A percentile compares a stretch with the other conserved stretches of the same genome.
Evolutionary conservation across 2,329 filamentous ascomycete species (phyloP).

Genomic region (Thelonectria blattea): DNA sequence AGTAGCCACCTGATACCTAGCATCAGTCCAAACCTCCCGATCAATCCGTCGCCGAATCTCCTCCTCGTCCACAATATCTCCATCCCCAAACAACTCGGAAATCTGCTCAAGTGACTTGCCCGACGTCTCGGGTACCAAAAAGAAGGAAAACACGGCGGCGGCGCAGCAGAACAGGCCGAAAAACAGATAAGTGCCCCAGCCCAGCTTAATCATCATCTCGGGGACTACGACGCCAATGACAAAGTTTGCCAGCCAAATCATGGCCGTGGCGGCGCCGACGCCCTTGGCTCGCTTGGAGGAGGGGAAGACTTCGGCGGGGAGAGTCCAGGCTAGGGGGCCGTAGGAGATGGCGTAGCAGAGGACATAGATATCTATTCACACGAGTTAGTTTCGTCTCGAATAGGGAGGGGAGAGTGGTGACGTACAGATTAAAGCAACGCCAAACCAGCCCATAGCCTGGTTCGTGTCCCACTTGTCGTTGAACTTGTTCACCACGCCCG

Average conservation of each 20-base stretch:
- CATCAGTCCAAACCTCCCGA: conserved; percentile 16
- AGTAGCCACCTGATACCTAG: background rate
- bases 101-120: conserved; percentile 31
- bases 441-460: conserved; percentile 26
- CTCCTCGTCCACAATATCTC: conserved; percentile 21
- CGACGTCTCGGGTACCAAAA: conserved; percentile 30
- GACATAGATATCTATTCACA: conserved; percentile 22
- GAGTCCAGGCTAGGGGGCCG: conserved; percentile 44
- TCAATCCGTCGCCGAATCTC: conserved; percentile 17
- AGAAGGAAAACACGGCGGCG: conserved; percentile 46
- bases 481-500: conserved; percentile 24
- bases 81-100: conserved; percentile 27
- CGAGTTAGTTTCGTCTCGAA: background rate
- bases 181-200: conserved; percentile 57
- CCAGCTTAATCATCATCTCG: conserved; percentile 57
- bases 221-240: conserved; percentile 58
- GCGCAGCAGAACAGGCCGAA: conserved; percentile 59
- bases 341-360: conserved; percentile 43
- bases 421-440: conserved; percentile 29
- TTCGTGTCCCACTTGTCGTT: conserved; percentile 24
- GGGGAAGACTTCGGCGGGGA: conserved; percentile 46
- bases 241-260: conserved; percentile 46
- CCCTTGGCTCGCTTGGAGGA: conserved; percentile 45
- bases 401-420: background rate
- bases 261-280: conserved; percentile 42